Evolutionary conservation across 2,329 filamentous ascomycete species (phyloP).

Genomic region (Cordyceps tenuipes): DNA sequence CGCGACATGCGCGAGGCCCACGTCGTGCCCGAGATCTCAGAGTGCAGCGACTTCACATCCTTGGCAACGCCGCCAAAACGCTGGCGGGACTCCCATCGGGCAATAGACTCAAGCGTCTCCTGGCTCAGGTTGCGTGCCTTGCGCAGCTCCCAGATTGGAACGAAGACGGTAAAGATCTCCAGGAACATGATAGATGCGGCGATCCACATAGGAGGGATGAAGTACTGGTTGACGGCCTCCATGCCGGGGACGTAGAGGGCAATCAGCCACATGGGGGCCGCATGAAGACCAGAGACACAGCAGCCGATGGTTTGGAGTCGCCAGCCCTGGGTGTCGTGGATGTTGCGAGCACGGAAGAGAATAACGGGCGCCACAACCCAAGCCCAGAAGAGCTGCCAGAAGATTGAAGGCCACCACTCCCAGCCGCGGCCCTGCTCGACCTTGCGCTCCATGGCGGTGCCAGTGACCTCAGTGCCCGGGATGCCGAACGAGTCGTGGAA

Average conservation of each 20-base stretch:
- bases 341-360: constrained; percentile 51
- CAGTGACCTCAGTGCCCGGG: constrained; percentile 51
- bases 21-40: constrained; percentile 25
- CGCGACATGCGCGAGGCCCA: constrained; percentile 31
- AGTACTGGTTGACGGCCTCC: constrained; percentile 43
- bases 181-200: constrained; percentile 53
- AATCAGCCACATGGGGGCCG: constrained; percentile 59
- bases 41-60: constrained; percentile 25
- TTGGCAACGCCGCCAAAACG: constrained; percentile 15
- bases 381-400: constrained; percentile 58
- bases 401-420: constrained; percentile 61
- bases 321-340: constrained; percentile 60
- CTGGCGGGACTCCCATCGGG: constrained; percentile 37
- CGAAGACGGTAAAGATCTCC: constrained; percentile 55
- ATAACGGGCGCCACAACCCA: constrained; percentile 54
- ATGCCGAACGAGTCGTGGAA: constrained; percentile 55
- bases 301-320: constrained; percentile 51
- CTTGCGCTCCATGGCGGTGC: constrained; percentile 43
- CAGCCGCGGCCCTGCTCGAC: constrained; percentile 43
- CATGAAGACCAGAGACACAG: constrained; percentile 46
- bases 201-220: constrained; percentile 56
- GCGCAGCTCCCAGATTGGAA: constrained; percentile 51
- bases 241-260: constrained; percentile 46
- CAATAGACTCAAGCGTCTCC: constrained; percentile 41
- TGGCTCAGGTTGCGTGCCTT: constrained; percentile 36